These are phyloP conservation scores for Blumeria hordei DNA, from an alignment of 2,329 filamentous ascomycete genomes.

Conservation along the genomic window DNA sequence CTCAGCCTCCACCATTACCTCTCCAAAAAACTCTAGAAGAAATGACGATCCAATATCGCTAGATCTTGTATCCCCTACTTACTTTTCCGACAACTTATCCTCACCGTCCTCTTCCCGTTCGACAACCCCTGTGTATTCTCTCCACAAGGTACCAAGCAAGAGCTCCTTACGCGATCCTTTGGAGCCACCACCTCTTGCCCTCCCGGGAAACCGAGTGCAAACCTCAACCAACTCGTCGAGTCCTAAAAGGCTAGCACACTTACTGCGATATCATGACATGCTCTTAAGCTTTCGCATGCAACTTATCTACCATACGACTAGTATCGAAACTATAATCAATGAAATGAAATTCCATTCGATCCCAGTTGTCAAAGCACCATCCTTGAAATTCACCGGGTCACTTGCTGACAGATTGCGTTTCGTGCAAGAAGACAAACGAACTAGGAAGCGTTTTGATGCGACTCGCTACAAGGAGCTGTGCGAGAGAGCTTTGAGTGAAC, in stretches of 20 bases:
- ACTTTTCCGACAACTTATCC: too few species aligned
- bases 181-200: background rate
- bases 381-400: background rate
- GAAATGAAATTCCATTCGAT: background rate
- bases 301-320: conserved; percentile 8
- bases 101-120: too few species aligned
- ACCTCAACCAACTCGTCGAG: conserved; percentile 3
- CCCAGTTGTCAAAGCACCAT: too few species aligned
- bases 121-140: too few species aligned
- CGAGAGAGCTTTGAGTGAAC: conserved; percentile 9
- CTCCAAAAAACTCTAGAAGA: conserved; percentile 1
- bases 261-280: conserved; percentile 6
- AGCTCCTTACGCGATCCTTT: background rate
- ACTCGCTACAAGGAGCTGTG: conserved; percentile 10
- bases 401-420: conserved; percentile 5
- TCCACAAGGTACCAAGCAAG: too few species aligned
- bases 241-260: background rate
- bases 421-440: conserved; percentile 7
- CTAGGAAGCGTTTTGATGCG: conserved; percentile 9
- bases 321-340: conserved; percentile 7
- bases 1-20: conserved; percentile 2
- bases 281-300: conserved; percentile 6
- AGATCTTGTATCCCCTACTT: too few species aligned
- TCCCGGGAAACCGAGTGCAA: background rate
- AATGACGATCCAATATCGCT: conserved; percentile 2